Percentiles rank a stretch among this genome's conserved stretches.
These are phyloP conservation scores for Acorus calamus DNA, from an alignment of 106 monocot species.

Conservation along the genomic window DNA sequence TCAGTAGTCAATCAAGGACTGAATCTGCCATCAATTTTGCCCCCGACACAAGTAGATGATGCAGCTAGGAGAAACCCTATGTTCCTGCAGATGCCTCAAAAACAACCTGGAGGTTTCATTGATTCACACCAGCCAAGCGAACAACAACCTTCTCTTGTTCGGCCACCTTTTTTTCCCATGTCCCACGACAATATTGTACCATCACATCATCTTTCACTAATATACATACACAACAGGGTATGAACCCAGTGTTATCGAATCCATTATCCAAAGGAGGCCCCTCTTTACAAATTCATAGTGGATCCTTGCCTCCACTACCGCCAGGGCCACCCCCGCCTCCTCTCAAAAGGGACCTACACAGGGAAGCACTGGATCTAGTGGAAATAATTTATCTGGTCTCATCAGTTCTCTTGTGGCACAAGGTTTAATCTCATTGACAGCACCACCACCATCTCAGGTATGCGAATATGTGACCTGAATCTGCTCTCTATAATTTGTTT, in stretches of 20 bases:
- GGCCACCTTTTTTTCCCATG: slow-evolving; percentile 18
- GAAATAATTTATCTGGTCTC: slow-evolving; percentile 50
- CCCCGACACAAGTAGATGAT: slow-evolving; percentile 22
- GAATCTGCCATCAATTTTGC: slow-evolving; percentile 8
- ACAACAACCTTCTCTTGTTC: slow-evolving; percentile 7
- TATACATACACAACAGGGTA: slow-evolving; percentile 13
- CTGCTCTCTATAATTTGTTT: neutral
- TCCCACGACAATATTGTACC: too few relatives aligned
- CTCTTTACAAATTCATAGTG: slow-evolving; percentile 21
- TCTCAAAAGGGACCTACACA: slow-evolving; percentile 23
- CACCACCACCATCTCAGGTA: slow-evolving; percentile 54
- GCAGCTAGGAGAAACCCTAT: slow-evolving; percentile 15
- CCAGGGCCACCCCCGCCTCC: slow-evolving; percentile 50
- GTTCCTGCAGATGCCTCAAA: slow-evolving; percentile 13
- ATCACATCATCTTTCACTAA: slow-evolving; percentile 12
- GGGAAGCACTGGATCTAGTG: slow-evolving; percentile 20
- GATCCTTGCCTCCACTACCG: slow-evolving; percentile 49
- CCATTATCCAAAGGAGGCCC: slow-evolving; percentile 12
- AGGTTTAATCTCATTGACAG: slow-evolving; percentile 64
- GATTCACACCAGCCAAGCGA: slow-evolving; percentile 20
- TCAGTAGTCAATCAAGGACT: slow-evolving; percentile 20
- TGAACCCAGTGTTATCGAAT: slow-evolving; percentile 21
- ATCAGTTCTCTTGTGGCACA: slow-evolving; percentile 72
- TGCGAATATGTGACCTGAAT: neutral
- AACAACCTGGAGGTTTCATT: slow-evolving; percentile 16